These are phyloP conservation scores for Buxus sempervirens DNA, from an alignment of 164 flowering plant genomes.

Conservation along the genomic window DNA sequence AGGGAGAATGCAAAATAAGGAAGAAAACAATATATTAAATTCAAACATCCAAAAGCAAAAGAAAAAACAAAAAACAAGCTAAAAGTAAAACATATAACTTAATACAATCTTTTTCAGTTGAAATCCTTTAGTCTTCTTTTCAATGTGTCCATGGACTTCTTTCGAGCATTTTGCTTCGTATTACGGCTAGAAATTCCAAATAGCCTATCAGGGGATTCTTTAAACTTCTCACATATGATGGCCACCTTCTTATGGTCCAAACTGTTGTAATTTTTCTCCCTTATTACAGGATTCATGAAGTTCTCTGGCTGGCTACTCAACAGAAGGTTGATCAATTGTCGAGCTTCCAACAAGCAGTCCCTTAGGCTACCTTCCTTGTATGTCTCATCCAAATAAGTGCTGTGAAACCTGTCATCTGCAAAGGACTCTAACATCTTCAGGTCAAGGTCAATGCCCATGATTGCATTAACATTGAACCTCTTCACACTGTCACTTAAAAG, in stretches of 20 bases:
- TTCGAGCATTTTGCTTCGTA: constrained; percentile 66
- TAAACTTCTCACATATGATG: constrained; percentile 70
- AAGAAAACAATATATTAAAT: neutral
- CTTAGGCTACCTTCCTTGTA: constrained; percentile 60
- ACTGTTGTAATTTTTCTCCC: constrained; percentile 64
- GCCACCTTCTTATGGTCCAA: constrained; percentile 84
- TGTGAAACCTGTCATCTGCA: constrained; percentile 72
- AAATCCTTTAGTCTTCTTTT: constrained; percentile 80
- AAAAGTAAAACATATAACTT: neutral
- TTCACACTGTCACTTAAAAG: constrained; percentile 79
- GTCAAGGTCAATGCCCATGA: constrained; percentile 58
- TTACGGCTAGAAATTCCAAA: constrained; percentile 77
- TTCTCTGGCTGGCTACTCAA: constrained; percentile 85
- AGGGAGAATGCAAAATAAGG: constrained; percentile 1
- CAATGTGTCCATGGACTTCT: constrained; percentile 84
- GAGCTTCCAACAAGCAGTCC: constrained; percentile 62
- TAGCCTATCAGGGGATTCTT: constrained; percentile 78
- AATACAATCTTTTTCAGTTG: constrained; percentile 37
- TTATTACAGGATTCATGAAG: constrained; percentile 86
- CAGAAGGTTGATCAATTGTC: constrained; percentile 78
- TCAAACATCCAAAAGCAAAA: neutral
- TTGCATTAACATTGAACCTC: constrained; percentile 74
- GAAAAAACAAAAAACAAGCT: neutral
- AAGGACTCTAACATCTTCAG: constrained; percentile 62
- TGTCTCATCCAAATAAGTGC: constrained; percentile 60